These are phyloP conservation scores for Eucalyptus erythrocorys DNA, from an alignment of 345 rosid genomes.

Conservation along the genomic window DNA sequence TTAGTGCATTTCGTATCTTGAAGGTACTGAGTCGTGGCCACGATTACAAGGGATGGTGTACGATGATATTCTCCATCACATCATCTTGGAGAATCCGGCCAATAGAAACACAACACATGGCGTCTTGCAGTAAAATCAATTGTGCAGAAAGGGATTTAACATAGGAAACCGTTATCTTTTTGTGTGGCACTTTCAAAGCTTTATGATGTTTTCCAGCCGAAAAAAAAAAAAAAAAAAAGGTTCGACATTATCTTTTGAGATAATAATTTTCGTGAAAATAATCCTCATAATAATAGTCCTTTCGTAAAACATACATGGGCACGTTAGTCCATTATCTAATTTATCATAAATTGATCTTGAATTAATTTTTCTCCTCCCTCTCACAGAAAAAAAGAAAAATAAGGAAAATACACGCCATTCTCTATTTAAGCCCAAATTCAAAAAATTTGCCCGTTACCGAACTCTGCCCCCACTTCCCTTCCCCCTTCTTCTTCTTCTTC, in stretches of 20 bases:
- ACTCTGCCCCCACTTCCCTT: conserved; percentile 21
- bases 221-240: no score
- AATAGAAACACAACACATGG: neutral
- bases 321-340: neutral
- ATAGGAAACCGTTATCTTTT: neutral
- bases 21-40: neutral
- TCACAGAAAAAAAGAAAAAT: neutral
- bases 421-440: conserved; percentile 13
- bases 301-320: neutral
- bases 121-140: neutral
- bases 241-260: neutral
- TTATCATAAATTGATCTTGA: neutral
- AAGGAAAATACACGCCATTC: neutral
- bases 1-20: neutral
- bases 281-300: neutral
- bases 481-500: neutral
- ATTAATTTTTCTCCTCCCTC: neutral
- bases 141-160: neutral
- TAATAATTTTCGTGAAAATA: neutral
- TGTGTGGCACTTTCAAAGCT: neutral
- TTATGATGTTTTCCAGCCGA: no score
- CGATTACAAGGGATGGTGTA: neutral
- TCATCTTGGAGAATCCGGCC: neutral
- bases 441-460: conserved; percentile 7
- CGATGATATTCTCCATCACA: neutral